Evolutionary conservation across 1,139 yeast species (phyloP), one percentile per base, ranked within the genome.

Genomic region (Nakaseomyces delphensis): DNA sequence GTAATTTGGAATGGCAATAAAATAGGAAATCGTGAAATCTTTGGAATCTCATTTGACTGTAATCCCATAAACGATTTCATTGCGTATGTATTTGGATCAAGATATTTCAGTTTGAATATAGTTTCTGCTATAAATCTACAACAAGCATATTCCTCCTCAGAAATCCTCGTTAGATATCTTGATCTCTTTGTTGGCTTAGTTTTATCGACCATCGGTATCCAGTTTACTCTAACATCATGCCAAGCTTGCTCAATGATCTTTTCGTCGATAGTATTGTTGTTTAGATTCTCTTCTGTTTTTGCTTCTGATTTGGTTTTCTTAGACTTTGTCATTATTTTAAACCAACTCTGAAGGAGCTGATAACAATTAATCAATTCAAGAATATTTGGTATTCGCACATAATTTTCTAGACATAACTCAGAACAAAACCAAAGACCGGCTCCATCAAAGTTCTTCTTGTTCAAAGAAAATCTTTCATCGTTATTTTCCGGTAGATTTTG

Each of bases 351-450:
- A 40, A 70, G 48, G 3, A 54, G 49, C 37, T 59, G 60, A 36
- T 52, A 54, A 1, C 49, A 43, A 13, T 45, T 45, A 2, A 57
- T 45, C 14, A 65, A 48, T n/a, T 65, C 59, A 15, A 53, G 54
- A 1, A 54, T 51, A 27, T 56, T 60, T 38, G 61, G 65, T 27
- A 44, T 47, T 0, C 30, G 37, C 9, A 48, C 42, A 66, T 77
- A 77, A 6, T 38, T 32, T 1, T 58, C 53, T 21, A 56, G 45
- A 52, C 86, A 79, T 3, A 50, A 49, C 10, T 68, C 70, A 2
- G 75, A 59, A 54, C 86, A 81, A 52, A 81, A 80, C 65, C 71
- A 66, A 10, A 71, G 50, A 23, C 77, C 79, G 24, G 78, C 71
- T 18, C 68, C 70, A 20, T 43, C 45, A 41, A 58, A 59, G 15